Base-by-base conservation (phyloP, 2,329 filamentous ascomycete species). In the Fusarium verticillioides region DNA sequence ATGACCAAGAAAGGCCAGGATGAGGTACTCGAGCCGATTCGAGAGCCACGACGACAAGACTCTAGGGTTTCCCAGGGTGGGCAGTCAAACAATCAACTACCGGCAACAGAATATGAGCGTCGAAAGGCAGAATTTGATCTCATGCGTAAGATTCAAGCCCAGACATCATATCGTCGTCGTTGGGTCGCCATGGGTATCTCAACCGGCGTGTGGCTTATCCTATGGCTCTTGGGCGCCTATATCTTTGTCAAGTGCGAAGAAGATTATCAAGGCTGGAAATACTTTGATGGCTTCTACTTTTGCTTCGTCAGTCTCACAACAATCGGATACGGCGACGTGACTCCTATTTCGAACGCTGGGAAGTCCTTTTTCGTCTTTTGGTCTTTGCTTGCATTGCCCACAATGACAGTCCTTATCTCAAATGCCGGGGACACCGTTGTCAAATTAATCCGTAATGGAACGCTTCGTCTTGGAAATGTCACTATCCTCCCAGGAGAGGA, bases 331-430 rank as follows among this genome's bases (percentile, higher is more conserved):
- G 95, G 95, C 7, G 94, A 97, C 73, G 81, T 92, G 9, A 90
- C 91, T 3, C 94, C 94, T 0, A 85, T 90, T n/a, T 93, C 92
- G 4, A 95, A 95, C 72, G 88, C 91, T 0, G 94, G 93, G 3
- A 91, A 93, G 61, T 90, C 93, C 0, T 97, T 97, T 80, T 98
- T 97, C 77, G 93, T 98, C n/a, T 91, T 97, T 63, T 98, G 95
- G 95, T 94, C 92, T 19, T 81, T 98, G 3, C 87, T 97, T 32
- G 94, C 95, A 0, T 87, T 97, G 7, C 95, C 95, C 0, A 95
- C 93, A 5, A 95, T 95, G 88, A 97, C 95, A 0, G 91, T 97
- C 23, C 87, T 98, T 18, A 93, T 97, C 71, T 92, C 91, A 16
- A 93, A 95, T 74, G 93, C 96, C 66, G 93, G 93, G 30, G 93